These are phyloP conservation scores for Leccinum variicolor DNA, from an alignment of 768 basidiomycete species.

Conservation along the genomic window DNA sequence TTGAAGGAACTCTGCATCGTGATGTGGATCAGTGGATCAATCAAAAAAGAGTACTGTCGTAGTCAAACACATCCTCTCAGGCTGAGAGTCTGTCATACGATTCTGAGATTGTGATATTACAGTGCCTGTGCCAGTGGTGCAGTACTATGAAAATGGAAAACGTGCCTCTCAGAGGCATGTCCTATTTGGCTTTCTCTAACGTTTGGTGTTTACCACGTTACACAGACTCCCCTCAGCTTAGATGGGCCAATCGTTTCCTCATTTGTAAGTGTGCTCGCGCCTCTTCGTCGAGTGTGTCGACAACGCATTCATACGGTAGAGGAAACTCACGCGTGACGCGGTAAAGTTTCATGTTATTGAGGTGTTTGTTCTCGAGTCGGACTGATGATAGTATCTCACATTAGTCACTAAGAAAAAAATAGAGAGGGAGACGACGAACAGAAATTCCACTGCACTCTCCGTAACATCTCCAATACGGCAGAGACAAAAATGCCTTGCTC, in stretches of 20 bases:
- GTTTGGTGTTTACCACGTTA: not conserved
- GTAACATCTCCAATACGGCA: constrained; percentile 69
- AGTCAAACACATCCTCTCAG: not conserved
- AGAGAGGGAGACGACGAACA: constrained; percentile 43
- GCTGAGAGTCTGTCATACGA: not conserved
- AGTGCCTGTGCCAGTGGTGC: not conserved
- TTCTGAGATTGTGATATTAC: not conserved
- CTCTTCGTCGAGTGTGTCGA: constrained; percentile 47
- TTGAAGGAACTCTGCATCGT: not conserved
- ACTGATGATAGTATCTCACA: constrained; percentile 40
- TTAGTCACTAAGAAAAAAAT: not conserved
- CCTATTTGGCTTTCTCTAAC: not conserved
- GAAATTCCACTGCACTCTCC: constrained; percentile 92
- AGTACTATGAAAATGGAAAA: not conserved
- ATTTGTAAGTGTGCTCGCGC: constrained; percentile 13
- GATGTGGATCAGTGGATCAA: not conserved
- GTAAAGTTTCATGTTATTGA: constrained; percentile 91
- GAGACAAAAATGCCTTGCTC: constrained; percentile 63
- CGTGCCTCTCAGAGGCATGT: not conserved
- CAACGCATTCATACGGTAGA: constrained; percentile 57
- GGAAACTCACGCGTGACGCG: constrained; percentile 84
- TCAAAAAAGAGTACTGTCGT: not conserved
- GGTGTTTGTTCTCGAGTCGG: constrained; percentile 87
- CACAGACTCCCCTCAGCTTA: constrained; percentile 12
- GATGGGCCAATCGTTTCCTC: constrained; percentile 17